Percentiles rank a stretch among this genome's conserved stretches.
phyloP scores from a whole-genome alignment of 179 eudicot species.

The Heliamphora pulchella region DNA sequence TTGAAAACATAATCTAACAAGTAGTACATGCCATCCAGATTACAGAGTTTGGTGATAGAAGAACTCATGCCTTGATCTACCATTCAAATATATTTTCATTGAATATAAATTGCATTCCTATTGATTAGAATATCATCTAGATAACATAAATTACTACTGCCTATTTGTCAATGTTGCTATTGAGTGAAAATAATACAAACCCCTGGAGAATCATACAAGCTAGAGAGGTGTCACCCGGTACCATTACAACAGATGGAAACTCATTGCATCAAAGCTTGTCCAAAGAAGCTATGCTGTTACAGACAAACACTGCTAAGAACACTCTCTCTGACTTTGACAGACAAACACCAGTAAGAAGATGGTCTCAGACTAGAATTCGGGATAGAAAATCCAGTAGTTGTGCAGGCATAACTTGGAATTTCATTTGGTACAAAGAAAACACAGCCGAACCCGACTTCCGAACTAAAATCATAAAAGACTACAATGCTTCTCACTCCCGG shows the following conservation, averaged over 20 bases:
- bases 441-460: constrained; percentile 1
- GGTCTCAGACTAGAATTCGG: background rate
- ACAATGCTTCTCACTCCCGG: constrained; percentile 37
- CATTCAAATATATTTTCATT: background rate
- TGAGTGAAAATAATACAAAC: background rate
- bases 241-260: constrained; percentile 1
- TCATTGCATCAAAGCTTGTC: background rate
- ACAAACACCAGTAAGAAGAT: too few species aligned
- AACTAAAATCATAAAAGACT: background rate
- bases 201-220: constrained; percentile 8
- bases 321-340: background rate
- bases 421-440: background rate
- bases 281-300: background rate
- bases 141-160: constrained; percentile 12
- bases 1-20: too few species aligned
- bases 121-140: background rate
- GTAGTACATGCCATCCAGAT: too few species aligned
- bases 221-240: background rate
- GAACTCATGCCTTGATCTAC: background rate
- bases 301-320: background rate
- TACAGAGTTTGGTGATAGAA: too few species aligned
- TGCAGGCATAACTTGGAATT: background rate
- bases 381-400: background rate
- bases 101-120: background rate
- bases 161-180: constrained; percentile 2